phyloP scores from a whole-genome alignment of 176 grass and related monocot genomes.

The Echinochloa phyllopogon region DNA sequence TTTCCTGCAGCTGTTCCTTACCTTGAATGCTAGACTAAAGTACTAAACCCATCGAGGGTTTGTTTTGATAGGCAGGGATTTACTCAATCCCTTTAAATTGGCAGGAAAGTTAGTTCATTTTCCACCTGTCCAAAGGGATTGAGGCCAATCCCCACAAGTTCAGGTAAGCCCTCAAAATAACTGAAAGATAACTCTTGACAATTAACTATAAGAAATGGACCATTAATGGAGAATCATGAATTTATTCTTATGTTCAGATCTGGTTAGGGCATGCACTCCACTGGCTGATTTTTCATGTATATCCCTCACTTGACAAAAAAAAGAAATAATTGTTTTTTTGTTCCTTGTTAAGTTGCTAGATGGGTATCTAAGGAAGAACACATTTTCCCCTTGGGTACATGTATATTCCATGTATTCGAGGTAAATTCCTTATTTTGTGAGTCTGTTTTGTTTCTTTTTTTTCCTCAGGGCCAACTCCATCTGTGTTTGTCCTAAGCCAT shows the following conservation, averaged over 20 bases:
- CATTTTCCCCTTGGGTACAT: too few relatives aligned
- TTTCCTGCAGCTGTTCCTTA: slow-evolving; percentile 20
- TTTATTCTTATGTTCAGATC: not conserved
- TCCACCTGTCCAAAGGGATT: too few relatives aligned
- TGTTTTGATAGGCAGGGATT: not conserved
- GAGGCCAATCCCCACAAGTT: too few relatives aligned
- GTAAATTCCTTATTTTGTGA: not conserved
- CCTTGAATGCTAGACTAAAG: not conserved
- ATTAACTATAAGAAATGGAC: slow-evolving; percentile 5
- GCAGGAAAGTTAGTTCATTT: not conserved
- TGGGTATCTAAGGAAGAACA: too few relatives aligned
- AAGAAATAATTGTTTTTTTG: not conserved
- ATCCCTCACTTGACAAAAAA: not conserved
- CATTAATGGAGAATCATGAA: not conserved
- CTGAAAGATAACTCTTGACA: not conserved
- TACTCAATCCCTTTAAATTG: not conserved
- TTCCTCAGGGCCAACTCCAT: too few relatives aligned
- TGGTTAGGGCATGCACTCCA: not conserved
- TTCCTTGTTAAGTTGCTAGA: not conserved
- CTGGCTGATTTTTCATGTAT: not conserved
- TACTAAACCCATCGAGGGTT: not conserved
- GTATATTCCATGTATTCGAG: not conserved
- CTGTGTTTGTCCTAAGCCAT: too few relatives aligned
- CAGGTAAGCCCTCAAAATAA: slow-evolving; percentile 4
- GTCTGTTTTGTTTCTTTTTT: too few relatives aligned